phyloP scores from a whole-genome alignment of 2,329 filamentous ascomycete genomes.

The Ceratocystis colombiana region DNA sequence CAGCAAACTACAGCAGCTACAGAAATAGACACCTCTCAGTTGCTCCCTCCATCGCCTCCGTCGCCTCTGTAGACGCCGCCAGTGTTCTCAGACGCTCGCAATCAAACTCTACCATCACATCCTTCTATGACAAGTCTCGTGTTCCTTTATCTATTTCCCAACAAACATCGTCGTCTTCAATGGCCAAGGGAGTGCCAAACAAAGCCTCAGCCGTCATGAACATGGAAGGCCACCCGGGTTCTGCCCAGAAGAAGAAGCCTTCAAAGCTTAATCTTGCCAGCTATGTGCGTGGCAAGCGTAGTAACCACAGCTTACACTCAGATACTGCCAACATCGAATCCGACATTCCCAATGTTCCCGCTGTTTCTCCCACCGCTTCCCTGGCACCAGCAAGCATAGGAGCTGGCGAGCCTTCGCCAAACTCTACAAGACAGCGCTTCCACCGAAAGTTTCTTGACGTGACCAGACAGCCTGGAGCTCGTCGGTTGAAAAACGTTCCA shows the following conservation, averaged over 20 bases:
- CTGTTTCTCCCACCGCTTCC: conserved; percentile 37
- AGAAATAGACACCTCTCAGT: conserved; percentile 19
- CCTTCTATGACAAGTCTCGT: conserved; percentile 48
- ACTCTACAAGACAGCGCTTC: conserved; percentile 20
- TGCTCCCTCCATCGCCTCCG: conserved; percentile 27
- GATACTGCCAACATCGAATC: conserved; percentile 32
- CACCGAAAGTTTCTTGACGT: conserved; percentile 23
- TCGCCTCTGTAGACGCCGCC: conserved; percentile 35
- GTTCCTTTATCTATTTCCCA: conserved; percentile 48
- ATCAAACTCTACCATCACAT: conserved; percentile 47
- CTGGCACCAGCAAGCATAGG: conserved; percentile 32
- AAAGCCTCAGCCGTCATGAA: conserved; percentile 42
- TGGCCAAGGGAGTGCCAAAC: conserved; percentile 45
- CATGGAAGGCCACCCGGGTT: conserved; percentile 33
- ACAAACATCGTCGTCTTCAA: conserved; percentile 49
- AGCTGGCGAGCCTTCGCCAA: conserved; percentile 16
- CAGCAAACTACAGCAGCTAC: conserved; percentile 16
- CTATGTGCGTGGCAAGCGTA: conserved; percentile 30
- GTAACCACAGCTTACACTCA: conserved; percentile 31
- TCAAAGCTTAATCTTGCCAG: conserved; percentile 40
- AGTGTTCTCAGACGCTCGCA: conserved; percentile 39
- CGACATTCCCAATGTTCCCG: conserved; percentile 32
- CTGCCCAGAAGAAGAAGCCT: conserved; percentile 37
- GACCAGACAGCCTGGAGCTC: conserved; percentile 13
- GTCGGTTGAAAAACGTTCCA: conserved; percentile 15